phyloP scores from a whole-genome alignment of 148 eudicot genomes.

The Chenopodium berlandieri region DNA sequence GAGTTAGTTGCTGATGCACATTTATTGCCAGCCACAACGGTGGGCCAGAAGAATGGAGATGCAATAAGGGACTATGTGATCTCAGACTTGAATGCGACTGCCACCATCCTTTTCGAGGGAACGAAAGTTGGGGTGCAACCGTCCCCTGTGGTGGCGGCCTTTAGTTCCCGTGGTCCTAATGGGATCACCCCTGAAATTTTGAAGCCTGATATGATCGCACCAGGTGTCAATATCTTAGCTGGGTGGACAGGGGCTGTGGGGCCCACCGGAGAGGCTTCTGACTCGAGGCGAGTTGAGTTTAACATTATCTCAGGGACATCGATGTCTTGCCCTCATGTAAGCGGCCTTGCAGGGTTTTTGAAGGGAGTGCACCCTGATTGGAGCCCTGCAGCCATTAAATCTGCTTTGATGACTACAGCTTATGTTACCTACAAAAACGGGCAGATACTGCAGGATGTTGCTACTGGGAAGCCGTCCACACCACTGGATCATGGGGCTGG shows the following conservation, averaged over 20 bases:
- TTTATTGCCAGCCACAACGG: conserved; percentile 54
- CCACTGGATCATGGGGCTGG: conserved; percentile 64
- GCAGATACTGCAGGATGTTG: conserved; percentile 31
- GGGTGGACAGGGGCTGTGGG: conserved; percentile 53
- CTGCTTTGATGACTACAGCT: conserved; percentile 69
- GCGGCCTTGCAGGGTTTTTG: conserved; percentile 59
- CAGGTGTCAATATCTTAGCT: conserved; percentile 68
- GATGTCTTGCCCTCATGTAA: conserved; percentile 67
- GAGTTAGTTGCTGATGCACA: conserved; percentile 67
- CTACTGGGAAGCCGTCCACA: conserved; percentile 55
- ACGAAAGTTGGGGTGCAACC: conserved; percentile 52
- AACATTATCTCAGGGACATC: conserved; percentile 67
- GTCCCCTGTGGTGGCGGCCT: conserved; percentile 67
- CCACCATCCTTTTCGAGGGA: conserved; percentile 49
- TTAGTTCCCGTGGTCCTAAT: conserved; percentile 66
- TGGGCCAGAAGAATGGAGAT: conserved; percentile 47
- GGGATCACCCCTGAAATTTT: conserved; percentile 49
- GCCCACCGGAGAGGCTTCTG: conserved; percentile 46
- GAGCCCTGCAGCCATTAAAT: conserved; percentile 60
- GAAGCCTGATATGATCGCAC: conserved; percentile 66
- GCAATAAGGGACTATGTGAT: conserved; percentile 36
- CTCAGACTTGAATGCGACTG: conserved; percentile 44
- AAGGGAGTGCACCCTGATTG: conserved; percentile 58
- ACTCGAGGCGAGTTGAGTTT: conserved; percentile 44
- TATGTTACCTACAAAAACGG: conserved; percentile 49